phyloP scores from a whole-genome alignment of 768 basidiomycete genomes.

The Mrakia hoshinonis region DNA sequence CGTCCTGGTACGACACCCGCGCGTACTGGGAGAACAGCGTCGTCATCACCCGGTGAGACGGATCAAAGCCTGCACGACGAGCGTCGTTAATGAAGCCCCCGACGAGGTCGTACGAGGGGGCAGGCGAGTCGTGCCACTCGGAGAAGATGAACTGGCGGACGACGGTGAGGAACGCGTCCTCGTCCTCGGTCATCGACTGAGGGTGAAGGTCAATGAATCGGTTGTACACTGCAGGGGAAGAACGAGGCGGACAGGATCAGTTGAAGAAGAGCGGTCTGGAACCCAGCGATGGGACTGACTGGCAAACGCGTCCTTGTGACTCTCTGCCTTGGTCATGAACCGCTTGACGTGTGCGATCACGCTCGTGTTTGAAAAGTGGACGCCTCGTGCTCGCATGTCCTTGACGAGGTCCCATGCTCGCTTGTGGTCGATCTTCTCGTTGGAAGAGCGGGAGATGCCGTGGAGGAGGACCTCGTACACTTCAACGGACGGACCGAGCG shows the following conservation, averaged over 20 bases:
- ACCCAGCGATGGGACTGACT: not conserved
- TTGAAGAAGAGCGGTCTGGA: not conserved
- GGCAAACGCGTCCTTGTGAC: slow-evolving; percentile 21
- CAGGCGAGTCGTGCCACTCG: not conserved
- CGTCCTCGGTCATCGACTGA: slow-evolving; percentile 14
- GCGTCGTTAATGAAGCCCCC: slow-evolving; percentile 23
- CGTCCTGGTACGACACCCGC: slow-evolving; percentile 15
- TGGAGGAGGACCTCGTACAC: slow-evolving; percentile 27
- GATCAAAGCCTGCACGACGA: slow-evolving; percentile 19
- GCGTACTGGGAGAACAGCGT: slow-evolving; percentile 20
- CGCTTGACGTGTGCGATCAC: slow-evolving; percentile 14
- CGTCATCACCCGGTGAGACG: slow-evolving; percentile 16
- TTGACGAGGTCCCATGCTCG: slow-evolving; percentile 19
- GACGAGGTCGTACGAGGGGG: not conserved
- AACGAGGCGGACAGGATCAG: not conserved
- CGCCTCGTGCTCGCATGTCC: slow-evolving; percentile 21
- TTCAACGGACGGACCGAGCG: slow-evolving; percentile 20
- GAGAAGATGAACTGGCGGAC: slow-evolving; percentile 12
- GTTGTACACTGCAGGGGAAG: slow-evolving; percentile 11
- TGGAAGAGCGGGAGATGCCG: slow-evolving; percentile 16
- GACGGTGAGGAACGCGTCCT: slow-evolving; percentile 19
- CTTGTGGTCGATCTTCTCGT: not conserved
- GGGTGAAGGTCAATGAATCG: slow-evolving; percentile 20
- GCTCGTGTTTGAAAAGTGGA: slow-evolving; percentile 11
- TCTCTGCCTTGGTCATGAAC: slow-evolving; percentile 11